These are phyloP conservation scores for Penicilliopsis zonata DNA, from an alignment of 495 filamentous ascomycete genomes.

Conservation along the genomic window DNA sequence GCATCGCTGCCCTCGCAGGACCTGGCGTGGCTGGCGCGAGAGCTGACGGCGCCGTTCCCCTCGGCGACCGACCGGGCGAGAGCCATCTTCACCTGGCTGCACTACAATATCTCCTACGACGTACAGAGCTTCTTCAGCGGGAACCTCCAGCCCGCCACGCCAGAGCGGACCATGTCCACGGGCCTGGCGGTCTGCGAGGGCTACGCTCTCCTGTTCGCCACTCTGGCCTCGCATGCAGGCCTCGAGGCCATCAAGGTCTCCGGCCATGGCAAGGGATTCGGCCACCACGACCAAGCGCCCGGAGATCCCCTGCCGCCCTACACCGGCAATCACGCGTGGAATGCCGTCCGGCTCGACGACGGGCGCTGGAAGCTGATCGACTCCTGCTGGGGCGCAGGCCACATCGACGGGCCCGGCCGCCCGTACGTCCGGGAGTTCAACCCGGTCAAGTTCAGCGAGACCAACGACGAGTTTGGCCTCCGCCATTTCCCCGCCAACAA, in stretches of 20 bases:
- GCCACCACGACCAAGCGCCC: conserved; percentile 42
- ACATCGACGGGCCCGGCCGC: conserved; percentile 30
- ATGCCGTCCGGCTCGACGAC: conserved; percentile 73
- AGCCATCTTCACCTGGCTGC: conserved; percentile 86
- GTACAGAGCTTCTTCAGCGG: conserved; percentile 61
- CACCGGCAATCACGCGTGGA: conserved; percentile 72
- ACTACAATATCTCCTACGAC: conserved; percentile 89
- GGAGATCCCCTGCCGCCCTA: conserved; percentile 49
- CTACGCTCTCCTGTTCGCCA: conserved; percentile 73
- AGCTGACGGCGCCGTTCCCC: conserved; percentile 67
- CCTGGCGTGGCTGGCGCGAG: conserved; percentile 57
- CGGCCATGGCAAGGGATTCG: conserved; percentile 84
- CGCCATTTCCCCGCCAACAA: conserved; percentile 64
- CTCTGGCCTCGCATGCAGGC: conserved; percentile 61
- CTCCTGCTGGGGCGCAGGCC: conserved; percentile 83
- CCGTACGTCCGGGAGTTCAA: conserved; percentile 58
- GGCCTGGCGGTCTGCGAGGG: conserved; percentile 87
- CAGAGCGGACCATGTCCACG: conserved; percentile 50
- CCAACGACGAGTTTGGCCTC: conserved; percentile 72
- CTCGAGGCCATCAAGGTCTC: conserved; percentile 55
- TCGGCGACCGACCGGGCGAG: conserved; percentile 83
- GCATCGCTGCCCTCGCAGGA: conserved; percentile 53
- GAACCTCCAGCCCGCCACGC: conserved; percentile 51
- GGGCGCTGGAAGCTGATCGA: conserved; percentile 89
- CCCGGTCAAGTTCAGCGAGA: conserved; percentile 58